Base-by-base conservation (phyloP, 768 basidiomycete species). In the Dacryopinax primogenitus region DNA sequence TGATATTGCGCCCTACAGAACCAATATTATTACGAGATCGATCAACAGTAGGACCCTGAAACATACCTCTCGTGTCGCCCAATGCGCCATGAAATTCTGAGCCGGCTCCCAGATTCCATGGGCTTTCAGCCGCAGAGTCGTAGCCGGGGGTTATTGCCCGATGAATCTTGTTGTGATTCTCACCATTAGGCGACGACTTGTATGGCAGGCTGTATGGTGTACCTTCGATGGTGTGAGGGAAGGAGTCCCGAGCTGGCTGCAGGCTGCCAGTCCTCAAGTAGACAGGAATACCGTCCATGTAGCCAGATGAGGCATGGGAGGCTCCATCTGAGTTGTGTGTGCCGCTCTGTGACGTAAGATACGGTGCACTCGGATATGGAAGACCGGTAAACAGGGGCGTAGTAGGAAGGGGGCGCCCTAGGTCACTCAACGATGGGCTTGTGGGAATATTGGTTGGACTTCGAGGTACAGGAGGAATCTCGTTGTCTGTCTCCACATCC, bases 171-270 rank as follows among this genome's bases (percentile, higher is more conserved):
- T 65, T 44, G 30, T 44, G 51, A 32, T 35, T 12, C 30, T 45
- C 62, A n/a, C 65, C 66, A 26, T 62, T 61, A n/a, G 15, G 51
- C 33, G 45, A n/a, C 23, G 44, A 58, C 33, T 61, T 33, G 44
- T 33, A 26, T n/a, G 41, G 15, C 33, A 51, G 13, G 36, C 64
- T 33, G 33, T 3, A 33, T 0, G 87, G 89, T 1, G 84, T 84
- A 12, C 81, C 82, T 70, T 88, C 89, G 15, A 88, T 87, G 72
- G 86, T 90, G 32, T 79, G 82, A 4, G 85, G 82, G 73, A 85
- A 84, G 15, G 74, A 64, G 62, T 88, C 87, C 65, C 81, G 82
- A 66, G 81, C 83, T 82, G 16, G 81, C 79, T 3, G 79, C 76
- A 30, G 71, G 67, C 75, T 80, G 69, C 13, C 65, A 35, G 72